Evolutionary conservation across 176 grass and related monocot genomes (phyloP).

Genomic region (Aegilops umbellulata): DNA sequence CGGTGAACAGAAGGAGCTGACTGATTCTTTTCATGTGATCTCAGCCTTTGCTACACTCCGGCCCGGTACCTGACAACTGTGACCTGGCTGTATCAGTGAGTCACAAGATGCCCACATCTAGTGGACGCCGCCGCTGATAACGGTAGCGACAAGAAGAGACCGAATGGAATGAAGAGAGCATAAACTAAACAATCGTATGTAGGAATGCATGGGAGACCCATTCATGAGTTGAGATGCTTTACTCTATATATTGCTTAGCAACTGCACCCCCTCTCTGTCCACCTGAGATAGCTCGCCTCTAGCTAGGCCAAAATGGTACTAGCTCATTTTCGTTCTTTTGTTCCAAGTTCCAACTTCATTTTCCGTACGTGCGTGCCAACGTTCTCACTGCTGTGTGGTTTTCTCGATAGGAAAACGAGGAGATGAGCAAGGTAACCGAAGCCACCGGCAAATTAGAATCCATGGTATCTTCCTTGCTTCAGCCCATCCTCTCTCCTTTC

Average conservation of each 20-base stretch:
- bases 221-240: slow-evolving; percentile 10
- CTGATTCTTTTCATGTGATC: not conserved
- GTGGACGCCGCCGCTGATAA: not conserved
- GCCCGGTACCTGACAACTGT: not conserved
- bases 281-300: not conserved
- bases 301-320: slow-evolving; percentile 41
- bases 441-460: slow-evolving; percentile 20
- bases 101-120: not conserved
- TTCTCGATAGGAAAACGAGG: slow-evolving; percentile 31
- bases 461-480: slow-evolving; percentile 30
- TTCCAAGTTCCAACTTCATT: not conserved
- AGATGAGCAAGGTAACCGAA: slow-evolving; percentile 44
- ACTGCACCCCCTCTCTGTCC: not conserved
- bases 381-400: not conserved
- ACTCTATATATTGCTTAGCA: slow-evolving; percentile 23
- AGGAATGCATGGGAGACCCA: not conserved
- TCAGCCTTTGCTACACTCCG: slow-evolving; percentile 21
- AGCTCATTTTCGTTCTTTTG: slow-evolving; percentile 5
- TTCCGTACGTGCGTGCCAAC: not conserved
- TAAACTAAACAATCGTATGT: not conserved
- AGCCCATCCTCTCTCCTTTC: not conserved
- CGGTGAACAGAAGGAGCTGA: slow-evolving; percentile 1
- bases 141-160: slow-evolving; percentile 14
- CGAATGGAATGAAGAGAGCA: too few species aligned
- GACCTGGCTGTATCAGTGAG: slow-evolving; percentile 19